Conservation (phyloP, 2,329 filamentous ascomycete species). For the Dendryphion nanum region DNA sequence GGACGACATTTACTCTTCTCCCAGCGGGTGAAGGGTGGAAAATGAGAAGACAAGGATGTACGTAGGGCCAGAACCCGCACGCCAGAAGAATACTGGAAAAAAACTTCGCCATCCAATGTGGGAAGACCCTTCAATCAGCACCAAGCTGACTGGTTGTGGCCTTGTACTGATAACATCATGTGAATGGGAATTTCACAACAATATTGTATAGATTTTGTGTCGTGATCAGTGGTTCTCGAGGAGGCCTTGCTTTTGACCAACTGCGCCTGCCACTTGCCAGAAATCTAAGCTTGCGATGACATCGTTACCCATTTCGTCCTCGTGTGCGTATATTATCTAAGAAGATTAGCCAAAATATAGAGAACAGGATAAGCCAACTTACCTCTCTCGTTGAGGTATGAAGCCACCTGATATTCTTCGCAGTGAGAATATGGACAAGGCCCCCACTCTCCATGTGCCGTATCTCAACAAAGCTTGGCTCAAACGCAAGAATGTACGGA, state of each 20-base stretch:
- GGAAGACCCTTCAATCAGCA: too few relatives aligned
- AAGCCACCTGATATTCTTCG: slow-evolving; percentile 95
- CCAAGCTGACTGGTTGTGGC: too few relatives aligned
- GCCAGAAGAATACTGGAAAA: too few relatives aligned
- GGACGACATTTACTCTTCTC: too few relatives aligned
- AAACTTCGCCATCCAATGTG: too few relatives aligned
- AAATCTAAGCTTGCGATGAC: slow-evolving; percentile 95
- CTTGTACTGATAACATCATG: too few relatives aligned
- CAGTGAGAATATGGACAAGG: slow-evolving; percentile 88
- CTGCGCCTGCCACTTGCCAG: slow-evolving; percentile 57
- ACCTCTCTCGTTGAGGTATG: slow-evolving; percentile 98
- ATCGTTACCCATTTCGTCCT: slow-evolving; percentile 91
- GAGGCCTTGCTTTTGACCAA: slow-evolving; percentile 13
- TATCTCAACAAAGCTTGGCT: slow-evolving; percentile 96
- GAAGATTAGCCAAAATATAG: slow-evolving; percentile 11
- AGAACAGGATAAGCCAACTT: slow-evolving; percentile 21
- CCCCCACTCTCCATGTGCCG: slow-evolving; percentile 91
- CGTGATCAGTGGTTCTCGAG: slow-evolving; percentile 24
- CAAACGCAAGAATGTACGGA: slow-evolving; percentile 95
- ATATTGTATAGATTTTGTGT: too few relatives aligned
- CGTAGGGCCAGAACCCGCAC: too few relatives aligned
- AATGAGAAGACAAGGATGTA: too few relatives aligned
- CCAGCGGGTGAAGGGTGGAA: too few relatives aligned
- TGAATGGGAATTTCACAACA: too few relatives aligned
- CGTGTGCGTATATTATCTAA: slow-evolving; percentile 95